These are phyloP conservation scores for Solanum chacoense DNA, from an alignment of 305 asterid species.

Conservation along the genomic window DNA sequence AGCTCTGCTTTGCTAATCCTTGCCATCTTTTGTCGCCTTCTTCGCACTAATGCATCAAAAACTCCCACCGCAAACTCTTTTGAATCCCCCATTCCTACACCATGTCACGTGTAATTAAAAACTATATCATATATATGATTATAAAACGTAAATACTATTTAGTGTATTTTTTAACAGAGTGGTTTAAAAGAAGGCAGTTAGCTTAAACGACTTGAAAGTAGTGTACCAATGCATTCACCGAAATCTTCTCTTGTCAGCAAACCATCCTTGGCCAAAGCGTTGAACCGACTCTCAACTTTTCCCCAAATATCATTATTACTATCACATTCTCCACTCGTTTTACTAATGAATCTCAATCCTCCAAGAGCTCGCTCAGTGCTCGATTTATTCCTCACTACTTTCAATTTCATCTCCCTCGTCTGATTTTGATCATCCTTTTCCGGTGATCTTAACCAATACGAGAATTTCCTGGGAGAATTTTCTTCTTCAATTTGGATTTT, in stretches of 20 bases:
- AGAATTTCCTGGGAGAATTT: conserved; percentile 22
- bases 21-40: conserved; percentile 49
- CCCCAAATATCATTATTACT: conserved; percentile 42
- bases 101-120: background rate
- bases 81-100: conserved; percentile 76
- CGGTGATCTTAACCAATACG: conserved; percentile 30
- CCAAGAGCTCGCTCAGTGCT: conserved; percentile 73
- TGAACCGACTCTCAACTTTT: conserved; percentile 60
- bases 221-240: conserved; percentile 78
- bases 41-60: conserved; percentile 54
- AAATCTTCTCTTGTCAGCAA: conserved; percentile 61
- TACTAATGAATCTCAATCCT: conserved; percentile 69
- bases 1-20: conserved; percentile 64
- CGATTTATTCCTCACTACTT: conserved; percentile 54
- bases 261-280: conserved; percentile 43
- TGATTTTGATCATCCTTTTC: background rate
- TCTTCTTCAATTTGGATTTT: background rate
- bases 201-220: background rate
- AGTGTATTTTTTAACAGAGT: background rate
- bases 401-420: conserved; percentile 20
- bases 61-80: conserved; percentile 75
- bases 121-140: background rate
- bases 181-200: background rate
- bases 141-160: background rate
- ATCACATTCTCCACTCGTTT: conserved; percentile 26